These are phyloP conservation scores for Hypomyces rosellus DNA, from an alignment of 2,329 filamentous ascomycete species.

Conservation along the genomic window DNA sequence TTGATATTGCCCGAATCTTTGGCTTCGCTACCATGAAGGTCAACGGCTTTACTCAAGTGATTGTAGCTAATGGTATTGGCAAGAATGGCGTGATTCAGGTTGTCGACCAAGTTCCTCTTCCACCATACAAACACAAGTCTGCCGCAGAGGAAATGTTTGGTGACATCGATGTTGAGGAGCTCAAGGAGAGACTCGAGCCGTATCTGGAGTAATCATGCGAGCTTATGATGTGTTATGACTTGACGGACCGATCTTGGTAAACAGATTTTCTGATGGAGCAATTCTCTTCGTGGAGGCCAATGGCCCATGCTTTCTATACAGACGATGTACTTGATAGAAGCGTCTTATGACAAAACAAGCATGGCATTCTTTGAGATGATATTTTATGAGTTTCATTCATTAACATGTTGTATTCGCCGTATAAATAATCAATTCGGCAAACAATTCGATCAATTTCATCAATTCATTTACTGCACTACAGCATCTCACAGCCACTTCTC, in stretches of 20 bases:
- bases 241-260: neutral
- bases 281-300: neutral
- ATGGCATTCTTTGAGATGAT: neutral
- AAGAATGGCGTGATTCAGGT: constrained; percentile 81
- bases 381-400: no score
- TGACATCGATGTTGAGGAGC: constrained; percentile 23
- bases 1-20: constrained; percentile 66
- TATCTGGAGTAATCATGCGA: constrained; percentile 14
- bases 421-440: no score
- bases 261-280: neutral
- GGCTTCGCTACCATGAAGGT: constrained; percentile 65
- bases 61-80: constrained; percentile 63
- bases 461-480: no score
- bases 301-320: neutral
- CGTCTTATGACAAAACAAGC: neutral
- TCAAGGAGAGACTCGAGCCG: constrained; percentile 23
- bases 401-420: no score
- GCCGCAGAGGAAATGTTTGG: constrained; percentile 2
- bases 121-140: constrained; percentile 50
- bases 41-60: constrained; percentile 64
- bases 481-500: constrained; percentile 15
- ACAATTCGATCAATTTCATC: no score
- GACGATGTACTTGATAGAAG: neutral
- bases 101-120: constrained; percentile 65
- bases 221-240: neutral